These are phyloP conservation scores for Fomitopsis betulina DNA, from an alignment of 1,284 basidiomycete species.

Conservation along the genomic window DNA sequence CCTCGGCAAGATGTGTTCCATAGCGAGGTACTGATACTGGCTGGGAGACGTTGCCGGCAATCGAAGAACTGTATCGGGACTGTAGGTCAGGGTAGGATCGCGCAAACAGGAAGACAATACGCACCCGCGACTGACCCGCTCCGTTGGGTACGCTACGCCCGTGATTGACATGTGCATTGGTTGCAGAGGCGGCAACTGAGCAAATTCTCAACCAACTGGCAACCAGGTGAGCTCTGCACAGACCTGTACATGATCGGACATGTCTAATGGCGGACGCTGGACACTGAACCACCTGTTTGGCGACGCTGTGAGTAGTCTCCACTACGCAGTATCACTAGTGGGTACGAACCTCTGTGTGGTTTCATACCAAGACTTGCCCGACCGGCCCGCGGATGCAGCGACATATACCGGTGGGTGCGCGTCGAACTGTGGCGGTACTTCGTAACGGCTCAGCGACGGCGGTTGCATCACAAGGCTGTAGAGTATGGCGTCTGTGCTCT, in stretches of 20 bases:
- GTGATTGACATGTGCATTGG: background rate
- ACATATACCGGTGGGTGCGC: background rate
- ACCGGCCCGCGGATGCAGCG: background rate
- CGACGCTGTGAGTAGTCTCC: background rate
- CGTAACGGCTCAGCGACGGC: background rate
- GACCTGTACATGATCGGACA: background rate
- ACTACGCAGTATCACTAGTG: background rate
- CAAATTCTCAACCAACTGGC: background rate
- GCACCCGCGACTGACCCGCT: too few species aligned
- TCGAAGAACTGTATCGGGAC: too few species aligned
- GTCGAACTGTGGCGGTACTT: background rate
- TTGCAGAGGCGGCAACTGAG: background rate
- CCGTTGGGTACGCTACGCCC: too few species aligned
- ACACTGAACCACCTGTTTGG: background rate
- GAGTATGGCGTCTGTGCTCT: background rate
- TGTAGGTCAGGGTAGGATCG: too few species aligned
- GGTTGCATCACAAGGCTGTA: background rate
- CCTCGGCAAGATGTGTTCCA: too few species aligned
- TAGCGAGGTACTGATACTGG: too few species aligned
- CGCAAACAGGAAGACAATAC: too few species aligned
- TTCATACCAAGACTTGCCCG: background rate
- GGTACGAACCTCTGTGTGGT: background rate
- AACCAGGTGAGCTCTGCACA: background rate
- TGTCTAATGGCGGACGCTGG: background rate
- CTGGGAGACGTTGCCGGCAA: too few species aligned